A percentile compares a stretch with the other conserved stretches of the same genome.
Evolutionary conservation across 495 filamentous ascomycete genomes (phyloP).

Genomic region (Apodospora peruviana): DNA sequence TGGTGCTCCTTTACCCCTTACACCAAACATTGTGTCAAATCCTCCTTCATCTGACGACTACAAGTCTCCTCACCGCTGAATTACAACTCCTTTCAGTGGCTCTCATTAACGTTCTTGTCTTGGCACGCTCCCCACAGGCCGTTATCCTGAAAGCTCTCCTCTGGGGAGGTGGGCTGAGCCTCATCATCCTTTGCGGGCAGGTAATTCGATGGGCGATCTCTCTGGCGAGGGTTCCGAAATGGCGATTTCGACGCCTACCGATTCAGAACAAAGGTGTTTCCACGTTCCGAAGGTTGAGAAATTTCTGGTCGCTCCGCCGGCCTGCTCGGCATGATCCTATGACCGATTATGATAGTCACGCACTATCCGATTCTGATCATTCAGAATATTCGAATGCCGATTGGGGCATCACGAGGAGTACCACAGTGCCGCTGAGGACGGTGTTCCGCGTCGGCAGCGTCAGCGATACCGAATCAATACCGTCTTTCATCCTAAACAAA

Average conservation of each 20-base stretch:
- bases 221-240: slow-evolving; percentile 81
- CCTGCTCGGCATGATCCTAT: slow-evolving; percentile 23
- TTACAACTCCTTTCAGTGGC: slow-evolving; percentile 77
- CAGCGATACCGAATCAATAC: slow-evolving; percentile 9
- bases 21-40: slow-evolving; percentile 74
- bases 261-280: slow-evolving; percentile 18
- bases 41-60: slow-evolving; percentile 75
- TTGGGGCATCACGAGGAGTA: neutral
- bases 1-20: slow-evolving; percentile 73
- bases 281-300: slow-evolving; percentile 18
- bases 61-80: slow-evolving; percentile 79
- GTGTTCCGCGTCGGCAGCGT: slow-evolving; percentile 2
- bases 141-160: slow-evolving; percentile 75
- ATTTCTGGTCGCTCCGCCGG: slow-evolving; percentile 19
- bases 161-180: slow-evolving; percentile 78
- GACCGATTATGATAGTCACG: slow-evolving; percentile 3
- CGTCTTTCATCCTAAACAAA: neutral
- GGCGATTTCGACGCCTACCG: slow-evolving; percentile 66
- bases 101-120: slow-evolving; percentile 75
- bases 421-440: neutral
- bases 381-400: neutral
- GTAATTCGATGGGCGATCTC: slow-evolving; percentile 82
- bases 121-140: slow-evolving; percentile 76
- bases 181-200: slow-evolving; percentile 67
- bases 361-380: too few species aligned